phyloP scores from a whole-genome alignment of 768 basidiomycete genomes.

The Stropharia rugosoannulata region DNA sequence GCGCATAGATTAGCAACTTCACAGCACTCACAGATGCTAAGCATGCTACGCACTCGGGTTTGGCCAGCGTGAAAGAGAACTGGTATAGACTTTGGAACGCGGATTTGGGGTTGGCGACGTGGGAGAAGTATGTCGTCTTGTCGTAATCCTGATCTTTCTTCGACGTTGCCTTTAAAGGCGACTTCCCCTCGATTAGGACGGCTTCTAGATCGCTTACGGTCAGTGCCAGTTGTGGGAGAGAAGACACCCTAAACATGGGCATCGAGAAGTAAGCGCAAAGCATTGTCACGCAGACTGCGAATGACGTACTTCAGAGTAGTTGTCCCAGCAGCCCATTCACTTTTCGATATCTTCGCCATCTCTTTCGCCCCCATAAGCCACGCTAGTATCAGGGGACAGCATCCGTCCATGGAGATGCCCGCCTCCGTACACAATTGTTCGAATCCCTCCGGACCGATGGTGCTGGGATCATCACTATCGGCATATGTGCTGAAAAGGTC shows the following conservation, averaged over 20 bases:
- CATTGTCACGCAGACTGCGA: neutral
- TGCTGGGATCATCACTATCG: slow-evolving; percentile 48
- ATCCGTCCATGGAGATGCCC: slow-evolving; percentile 71
- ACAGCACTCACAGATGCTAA: neutral
- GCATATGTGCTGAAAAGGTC: slow-evolving; percentile 64
- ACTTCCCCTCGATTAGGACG: slow-evolving; percentile 53
- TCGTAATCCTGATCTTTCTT: slow-evolving; percentile 55
- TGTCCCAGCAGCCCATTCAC: slow-evolving; percentile 70
- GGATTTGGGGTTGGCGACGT: slow-evolving; percentile 44
- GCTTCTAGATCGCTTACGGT: slow-evolving; percentile 63
- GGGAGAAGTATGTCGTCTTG: slow-evolving; percentile 46
- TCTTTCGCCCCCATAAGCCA: slow-evolving; percentile 74
- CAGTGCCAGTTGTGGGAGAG: slow-evolving; percentile 44
- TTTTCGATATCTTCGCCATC: slow-evolving; percentile 68
- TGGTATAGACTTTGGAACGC: slow-evolving; percentile 67
- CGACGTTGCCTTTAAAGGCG: slow-evolving; percentile 35
- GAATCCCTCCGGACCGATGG: slow-evolving; percentile 75
- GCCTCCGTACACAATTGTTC: slow-evolving; percentile 69
- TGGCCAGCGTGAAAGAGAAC: slow-evolving; percentile 71
- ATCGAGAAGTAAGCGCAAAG: slow-evolving; percentile 1
- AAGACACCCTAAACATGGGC: slow-evolving; percentile 33
- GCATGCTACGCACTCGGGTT: slow-evolving; percentile 57
- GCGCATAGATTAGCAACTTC: neutral
- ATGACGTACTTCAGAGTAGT: slow-evolving; percentile 32
- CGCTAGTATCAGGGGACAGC: slow-evolving; percentile 67